phyloP scores from a whole-genome alignment of 1,284 basidiomycete genomes.

The Pholiota adiposa region DNA sequence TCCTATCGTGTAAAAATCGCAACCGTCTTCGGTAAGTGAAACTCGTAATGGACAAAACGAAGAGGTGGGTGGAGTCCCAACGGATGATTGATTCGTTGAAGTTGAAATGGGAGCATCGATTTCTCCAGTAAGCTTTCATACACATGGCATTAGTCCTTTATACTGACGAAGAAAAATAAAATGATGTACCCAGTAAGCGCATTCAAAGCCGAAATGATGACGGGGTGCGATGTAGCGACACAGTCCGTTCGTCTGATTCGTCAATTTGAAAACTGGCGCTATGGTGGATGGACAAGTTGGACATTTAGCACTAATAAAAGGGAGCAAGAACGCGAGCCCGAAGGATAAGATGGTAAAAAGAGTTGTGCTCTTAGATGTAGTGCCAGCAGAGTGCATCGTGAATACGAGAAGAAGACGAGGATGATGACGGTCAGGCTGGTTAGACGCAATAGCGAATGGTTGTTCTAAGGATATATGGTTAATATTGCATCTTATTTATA shows the following conservation, averaged over 20 bases:
- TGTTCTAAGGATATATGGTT: too few relatives aligned
- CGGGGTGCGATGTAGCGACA: background rate
- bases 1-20: background rate
- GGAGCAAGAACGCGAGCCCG: background rate
- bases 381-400: background rate
- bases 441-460: too few relatives aligned
- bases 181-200: background rate
- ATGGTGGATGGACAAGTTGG: background rate
- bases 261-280: background rate
- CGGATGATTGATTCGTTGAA: background rate
- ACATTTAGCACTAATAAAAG: background rate
- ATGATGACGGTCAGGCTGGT: too few relatives aligned
- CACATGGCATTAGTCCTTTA: background rate
- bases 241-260: background rate
- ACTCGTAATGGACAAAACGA: background rate
- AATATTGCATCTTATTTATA: too few relatives aligned
- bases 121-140: background rate
- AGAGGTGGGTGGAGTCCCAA: background rate
- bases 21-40: background rate
- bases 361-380: background rate
- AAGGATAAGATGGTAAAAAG: background rate
- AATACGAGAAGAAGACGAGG: background rate
- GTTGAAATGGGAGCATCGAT: background rate
- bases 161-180: background rate
- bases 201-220: background rate